Base-by-base conservation (phyloP, 257 asterid species). In the Rauvolfia tetraphylla region DNA sequence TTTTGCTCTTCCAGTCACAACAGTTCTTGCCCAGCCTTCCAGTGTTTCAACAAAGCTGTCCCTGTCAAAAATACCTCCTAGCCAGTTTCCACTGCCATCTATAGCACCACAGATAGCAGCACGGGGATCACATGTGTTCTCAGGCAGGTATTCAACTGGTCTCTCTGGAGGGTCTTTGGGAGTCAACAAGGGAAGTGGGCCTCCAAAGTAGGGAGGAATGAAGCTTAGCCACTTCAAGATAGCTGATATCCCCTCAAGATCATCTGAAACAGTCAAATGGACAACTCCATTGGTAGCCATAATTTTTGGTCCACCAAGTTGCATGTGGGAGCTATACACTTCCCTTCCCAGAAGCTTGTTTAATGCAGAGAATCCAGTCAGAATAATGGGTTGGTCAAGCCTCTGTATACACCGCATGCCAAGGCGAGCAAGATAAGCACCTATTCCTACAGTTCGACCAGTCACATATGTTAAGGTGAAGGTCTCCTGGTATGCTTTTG, bases 321-420 rank as follows among this genome's bases (percentile, higher is more conserved):
- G 99, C 98, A 95, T 93, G 88, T 95, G 97, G 25, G 99, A 95
- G 86, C 98, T 95, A 65, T 95, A 93, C 25, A 95, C 98, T 85
- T 95, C 99, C 78, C 98, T 88, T 15, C 97, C 98, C 54, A 95
- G 86, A 79, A 95, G 97, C 88, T 93, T 95, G 87, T 95, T 95
- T 61, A 95, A 75, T 4, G 99, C 98, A 25, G 99, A 95, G 85
- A 93, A 95, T 67, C 98, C 99, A 0, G 99, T 95, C 75, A 95
- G 92, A 83, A 95, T 91, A 70, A 95, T 95, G 0, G 98, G 99
- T 70, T 93, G 98, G 78, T 95, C 99, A 2, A 91, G 92, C 83
- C 98, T 88, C 77, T 95, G 99, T 79, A 95, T 93, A 82, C 98
- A 95, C 68, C 98, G 93, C 96, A 91, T 95, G 42, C 99, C 99